Evolutionary conservation across 2,329 filamentous ascomycete genomes (phyloP), one percentile per base, ranked within the genome.

Genomic region (Aspergillus tubingensis): DNA sequence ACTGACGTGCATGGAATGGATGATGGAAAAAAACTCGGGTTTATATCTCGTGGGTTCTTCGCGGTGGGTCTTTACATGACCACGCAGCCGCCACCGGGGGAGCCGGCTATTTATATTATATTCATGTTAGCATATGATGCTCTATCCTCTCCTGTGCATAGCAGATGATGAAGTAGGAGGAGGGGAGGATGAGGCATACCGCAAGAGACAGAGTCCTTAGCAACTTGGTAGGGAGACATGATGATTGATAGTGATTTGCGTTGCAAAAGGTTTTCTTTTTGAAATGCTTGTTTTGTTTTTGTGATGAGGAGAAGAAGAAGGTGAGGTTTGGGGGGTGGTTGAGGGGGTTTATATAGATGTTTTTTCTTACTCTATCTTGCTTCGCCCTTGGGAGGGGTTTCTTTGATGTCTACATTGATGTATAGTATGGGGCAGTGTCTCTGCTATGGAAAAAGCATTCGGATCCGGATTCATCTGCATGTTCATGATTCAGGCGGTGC

Each of bases 31-130:
- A 23, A 50, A 54, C 19, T 53, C 48, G 19, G 54, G 51, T 11
- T 23, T 50, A 21, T 52, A 32, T 51, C 59, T 47, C 36, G 54
- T 7, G 13, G 13, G 43, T 38, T 54, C 19, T 10, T 15, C 0
- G 32, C 32, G 32, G 23, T 5, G 32, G 23, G 38, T 43, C 53
- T 67, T 67, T 67, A 72, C 71, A 73, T 73, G 55, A 73, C 62
- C 39, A 71, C 64, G 63, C 71, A 73, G 60, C 71, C 71, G 57
- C 68, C 68, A 32, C 69, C 69, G 58, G 71, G 70, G 54, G 66
- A 66, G 50, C 67, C 67, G 58, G 23, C 55, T 49, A 19, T 19
- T 19, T 19, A 25, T 59, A 54, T 65, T 57, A 65, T 58, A 17
- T 48, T 21, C 21, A 21, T 21, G 3, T 21, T 21, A 21, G 21